Percentiles rank a stretch among this genome's conserved stretches.
phyloP scores from a whole-genome alignment of 1,284 basidiomycete species.

The Lentinula novae-zelandiae region DNA sequence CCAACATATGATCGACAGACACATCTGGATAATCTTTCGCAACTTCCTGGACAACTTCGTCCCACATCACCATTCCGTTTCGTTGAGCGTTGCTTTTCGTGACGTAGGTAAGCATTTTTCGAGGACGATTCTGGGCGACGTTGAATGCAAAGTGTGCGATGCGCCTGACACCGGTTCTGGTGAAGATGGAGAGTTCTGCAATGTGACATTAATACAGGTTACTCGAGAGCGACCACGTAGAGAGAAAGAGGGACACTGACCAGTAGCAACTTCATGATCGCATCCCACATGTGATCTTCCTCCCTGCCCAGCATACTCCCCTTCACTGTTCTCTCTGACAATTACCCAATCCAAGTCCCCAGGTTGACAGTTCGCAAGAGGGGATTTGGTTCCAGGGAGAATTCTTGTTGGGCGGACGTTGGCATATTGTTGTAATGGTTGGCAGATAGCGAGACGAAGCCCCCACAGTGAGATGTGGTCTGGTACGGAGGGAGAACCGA shows the following conservation, averaged over 20 bases:
- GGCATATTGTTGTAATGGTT: conserved; percentile 53
- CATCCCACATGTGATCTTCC: conserved; percentile 28
- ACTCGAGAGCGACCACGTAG: background rate
- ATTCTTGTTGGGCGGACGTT: conserved; percentile 50
- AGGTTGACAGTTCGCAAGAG: conserved; percentile 34
- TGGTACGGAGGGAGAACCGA: conserved; percentile 36
- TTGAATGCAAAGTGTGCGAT: conserved; percentile 54
- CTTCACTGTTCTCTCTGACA: conserved; percentile 56
- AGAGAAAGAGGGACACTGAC: conserved; percentile 13
- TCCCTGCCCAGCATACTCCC: conserved; percentile 51
- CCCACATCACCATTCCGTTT: conserved; percentile 46
- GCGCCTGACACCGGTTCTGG: conserved; percentile 44
- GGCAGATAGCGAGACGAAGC: conserved; percentile 45
- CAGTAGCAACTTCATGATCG: conserved; percentile 25
- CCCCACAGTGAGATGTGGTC: conserved; percentile 58
- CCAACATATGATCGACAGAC: conserved; percentile 34
- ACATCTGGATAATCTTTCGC: conserved; percentile 51
- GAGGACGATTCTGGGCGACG: conserved; percentile 41
- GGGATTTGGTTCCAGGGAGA: conserved; percentile 46
- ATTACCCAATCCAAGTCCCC: conserved; percentile 46
- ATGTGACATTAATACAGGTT: conserved; percentile 26
- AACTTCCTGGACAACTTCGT: conserved; percentile 43
- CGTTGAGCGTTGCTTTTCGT: conserved; percentile 49
- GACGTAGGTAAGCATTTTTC: conserved; percentile 49
- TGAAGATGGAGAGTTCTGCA: conserved; percentile 33